These are phyloP conservation scores for Aaosphaeria arxii DNA, from an alignment of 2,329 filamentous ascomycete genomes.

Conservation along the genomic window DNA sequence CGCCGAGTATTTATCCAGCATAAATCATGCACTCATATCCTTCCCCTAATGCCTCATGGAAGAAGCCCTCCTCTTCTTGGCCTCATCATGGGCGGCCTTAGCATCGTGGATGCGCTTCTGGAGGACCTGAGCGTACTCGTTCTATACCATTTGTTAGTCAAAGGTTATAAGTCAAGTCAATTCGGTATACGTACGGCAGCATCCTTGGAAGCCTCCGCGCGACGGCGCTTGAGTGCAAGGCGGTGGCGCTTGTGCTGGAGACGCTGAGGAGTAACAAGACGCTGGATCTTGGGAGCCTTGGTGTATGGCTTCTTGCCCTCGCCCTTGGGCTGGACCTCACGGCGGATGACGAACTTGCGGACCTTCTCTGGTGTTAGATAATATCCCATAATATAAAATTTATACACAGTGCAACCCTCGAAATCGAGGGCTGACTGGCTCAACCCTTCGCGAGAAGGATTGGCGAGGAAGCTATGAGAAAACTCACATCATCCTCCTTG, in stretches of 20 bases:
- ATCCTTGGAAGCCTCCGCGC: constrained; percentile 95
- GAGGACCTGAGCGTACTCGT: constrained; percentile 93
- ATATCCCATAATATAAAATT: constrained; percentile 31
- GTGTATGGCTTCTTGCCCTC: constrained; percentile 98
- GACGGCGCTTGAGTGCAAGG: constrained; percentile 96
- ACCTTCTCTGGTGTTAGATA: constrained; percentile 52
- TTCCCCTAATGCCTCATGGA: constrained; percentile 53
- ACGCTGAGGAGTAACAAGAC: constrained; percentile 97
- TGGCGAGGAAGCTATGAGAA: constrained; percentile 66
- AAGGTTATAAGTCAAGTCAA: background rate
- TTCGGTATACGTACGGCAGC: constrained; percentile 68
- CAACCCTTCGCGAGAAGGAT: constrained; percentile 42
- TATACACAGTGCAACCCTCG: constrained; percentile 47
- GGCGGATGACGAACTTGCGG: constrained; percentile 99
- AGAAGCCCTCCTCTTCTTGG: constrained; percentile 94
- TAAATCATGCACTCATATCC: constrained; percentile 29
- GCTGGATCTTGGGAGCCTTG: constrained; percentile 99
- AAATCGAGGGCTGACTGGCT: constrained; percentile 39
- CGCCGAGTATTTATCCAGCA: constrained; percentile 36
- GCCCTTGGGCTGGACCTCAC: constrained; percentile 94
- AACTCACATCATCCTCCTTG: constrained; percentile 99
- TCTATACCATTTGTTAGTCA: constrained; percentile 56
- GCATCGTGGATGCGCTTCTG: constrained; percentile 97
- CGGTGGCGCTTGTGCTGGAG: constrained; percentile 99
- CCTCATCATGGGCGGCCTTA: constrained; percentile 89